Evolutionary conservation across 2,329 filamentous ascomycete species (phyloP).

Genomic region (Ploettnerulaceae sp.): DNA sequence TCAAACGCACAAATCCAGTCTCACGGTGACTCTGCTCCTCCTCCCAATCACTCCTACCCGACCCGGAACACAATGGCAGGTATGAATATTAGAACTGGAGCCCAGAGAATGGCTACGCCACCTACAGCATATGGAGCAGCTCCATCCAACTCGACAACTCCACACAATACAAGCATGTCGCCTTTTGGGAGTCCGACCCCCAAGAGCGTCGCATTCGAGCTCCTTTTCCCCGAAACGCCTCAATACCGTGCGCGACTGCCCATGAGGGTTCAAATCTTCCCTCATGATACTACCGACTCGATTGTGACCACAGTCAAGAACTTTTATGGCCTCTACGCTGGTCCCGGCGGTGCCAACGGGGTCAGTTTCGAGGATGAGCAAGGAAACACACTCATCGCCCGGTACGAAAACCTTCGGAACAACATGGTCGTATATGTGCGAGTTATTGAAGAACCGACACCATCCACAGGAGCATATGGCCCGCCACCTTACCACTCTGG

Average conservation of each 20-base stretch:
- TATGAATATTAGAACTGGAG: conserved; percentile 24
- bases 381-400: conserved; percentile 86
- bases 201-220: conserved; percentile 76
- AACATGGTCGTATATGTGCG: conserved; percentile 93
- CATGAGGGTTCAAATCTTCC: conserved; percentile 87
- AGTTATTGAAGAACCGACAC: conserved; percentile 60
- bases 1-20: conserved; percentile 28
- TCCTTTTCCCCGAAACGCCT: conserved; percentile 63
- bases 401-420: conserved; percentile 91
- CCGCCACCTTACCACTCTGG: conserved; percentile 49
- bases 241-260: conserved; percentile 70
- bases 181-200: conserved; percentile 39
- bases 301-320: conserved; percentile 99
- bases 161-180: conserved; percentile 29
- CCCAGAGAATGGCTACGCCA: conserved; percentile 30
- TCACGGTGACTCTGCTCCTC: conserved; percentile 20
- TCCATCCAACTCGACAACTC: conserved; percentile 26
- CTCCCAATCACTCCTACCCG: conserved; percentile 26
- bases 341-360: conserved; percentile 62
- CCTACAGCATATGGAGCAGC: conserved; percentile 24
- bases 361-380: conserved; percentile 92
- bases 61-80: conserved; percentile 30
- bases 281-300: conserved; percentile 93
- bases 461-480: conserved; percentile 43
- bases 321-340: conserved; percentile 93